A percentile compares a stretch with the other conserved stretches of the same genome.
Evolutionary conservation across 2,329 filamentous ascomycete genomes (phyloP).

Genomic region (Pseudogymnoascus verrucosus): DNA sequence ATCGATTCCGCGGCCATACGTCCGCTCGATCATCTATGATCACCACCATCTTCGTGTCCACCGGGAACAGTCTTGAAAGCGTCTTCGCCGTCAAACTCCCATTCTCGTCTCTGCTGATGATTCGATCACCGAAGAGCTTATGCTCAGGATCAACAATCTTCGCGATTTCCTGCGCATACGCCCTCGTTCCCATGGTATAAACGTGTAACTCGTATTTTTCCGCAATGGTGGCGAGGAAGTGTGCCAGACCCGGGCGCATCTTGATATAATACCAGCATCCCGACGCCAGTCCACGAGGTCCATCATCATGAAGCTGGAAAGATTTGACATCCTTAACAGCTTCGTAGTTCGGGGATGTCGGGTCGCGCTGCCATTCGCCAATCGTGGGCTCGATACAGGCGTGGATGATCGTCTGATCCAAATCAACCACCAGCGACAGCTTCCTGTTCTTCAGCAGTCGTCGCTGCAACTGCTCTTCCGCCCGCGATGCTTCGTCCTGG

Average conservation of each 20-base stretch:
- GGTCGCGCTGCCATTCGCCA: slow-evolving; percentile 88
- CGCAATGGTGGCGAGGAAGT: slow-evolving; percentile 72
- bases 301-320: slow-evolving; percentile 86
- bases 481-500: slow-evolving; percentile 66
- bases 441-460: slow-evolving; percentile 74
- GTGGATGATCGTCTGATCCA: slow-evolving; percentile 98
- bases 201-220: slow-evolving; percentile 90
- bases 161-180: slow-evolving; percentile 89
- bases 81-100: slow-evolving; percentile 88
- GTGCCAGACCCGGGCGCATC: slow-evolving; percentile 74
- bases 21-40: slow-evolving; percentile 97
- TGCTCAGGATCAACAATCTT: slow-evolving; percentile 86
- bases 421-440: slow-evolving; percentile 87
- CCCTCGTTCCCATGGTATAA: slow-evolving; percentile 97
- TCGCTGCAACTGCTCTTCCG: slow-evolving; percentile 79
- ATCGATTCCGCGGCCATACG: slow-evolving; percentile 85
- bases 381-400: slow-evolving; percentile 95
- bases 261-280: slow-evolving; percentile 99
- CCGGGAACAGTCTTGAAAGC: slow-evolving; percentile 82
- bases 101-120: slow-evolving; percentile 95
- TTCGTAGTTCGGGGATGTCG: slow-evolving; percentile 80
- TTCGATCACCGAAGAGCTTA: slow-evolving; percentile 85
- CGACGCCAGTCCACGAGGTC: slow-evolving; percentile 56
- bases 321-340: slow-evolving; percentile 80
- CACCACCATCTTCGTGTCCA: slow-evolving; percentile 97